These are phyloP conservation scores for Epichloe sylvatica DNA, from an alignment of 2,329 filamentous ascomycete genomes.

Conservation along the genomic window DNA sequence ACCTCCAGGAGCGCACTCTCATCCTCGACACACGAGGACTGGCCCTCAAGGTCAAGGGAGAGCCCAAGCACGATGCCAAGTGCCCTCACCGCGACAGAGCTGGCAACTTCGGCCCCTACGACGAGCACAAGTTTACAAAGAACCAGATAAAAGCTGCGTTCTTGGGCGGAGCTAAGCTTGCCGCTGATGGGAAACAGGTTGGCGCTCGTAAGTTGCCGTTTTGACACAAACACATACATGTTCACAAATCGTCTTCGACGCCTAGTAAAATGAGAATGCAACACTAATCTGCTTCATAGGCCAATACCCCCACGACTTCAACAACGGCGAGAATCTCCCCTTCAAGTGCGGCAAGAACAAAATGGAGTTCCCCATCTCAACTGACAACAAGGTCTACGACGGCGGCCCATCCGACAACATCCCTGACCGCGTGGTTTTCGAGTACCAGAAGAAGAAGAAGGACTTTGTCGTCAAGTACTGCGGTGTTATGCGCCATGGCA, in stretches of 20 bases:
- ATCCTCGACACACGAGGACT: neutral
- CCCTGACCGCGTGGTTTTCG: slow-evolving; percentile 1
- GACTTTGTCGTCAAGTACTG: neutral
- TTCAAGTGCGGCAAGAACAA: neutral
- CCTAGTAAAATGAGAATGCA: no score
- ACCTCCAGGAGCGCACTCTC: neutral
- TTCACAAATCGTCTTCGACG: no score
- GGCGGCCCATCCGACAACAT: neutral
- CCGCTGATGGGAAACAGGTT: neutral
- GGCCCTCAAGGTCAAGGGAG: neutral
- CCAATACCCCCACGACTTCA: neutral
- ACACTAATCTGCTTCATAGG: neutral
- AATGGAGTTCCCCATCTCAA: neutral
- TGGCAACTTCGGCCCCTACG: neutral
- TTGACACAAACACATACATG: no score
- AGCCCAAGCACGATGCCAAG: neutral
- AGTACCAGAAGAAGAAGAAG: neutral
- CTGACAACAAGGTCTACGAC: neutral
- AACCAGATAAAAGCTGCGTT: neutral
- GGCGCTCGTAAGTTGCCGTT: neutral
- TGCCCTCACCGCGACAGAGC: neutral
- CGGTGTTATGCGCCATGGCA: neutral
- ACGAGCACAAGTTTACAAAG: neutral
- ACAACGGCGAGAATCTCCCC: neutral
- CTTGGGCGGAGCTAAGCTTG: neutral